These are phyloP conservation scores for Hericium coralloides DNA, from an alignment of 768 basidiomycete species.

Conservation along the genomic window DNA sequence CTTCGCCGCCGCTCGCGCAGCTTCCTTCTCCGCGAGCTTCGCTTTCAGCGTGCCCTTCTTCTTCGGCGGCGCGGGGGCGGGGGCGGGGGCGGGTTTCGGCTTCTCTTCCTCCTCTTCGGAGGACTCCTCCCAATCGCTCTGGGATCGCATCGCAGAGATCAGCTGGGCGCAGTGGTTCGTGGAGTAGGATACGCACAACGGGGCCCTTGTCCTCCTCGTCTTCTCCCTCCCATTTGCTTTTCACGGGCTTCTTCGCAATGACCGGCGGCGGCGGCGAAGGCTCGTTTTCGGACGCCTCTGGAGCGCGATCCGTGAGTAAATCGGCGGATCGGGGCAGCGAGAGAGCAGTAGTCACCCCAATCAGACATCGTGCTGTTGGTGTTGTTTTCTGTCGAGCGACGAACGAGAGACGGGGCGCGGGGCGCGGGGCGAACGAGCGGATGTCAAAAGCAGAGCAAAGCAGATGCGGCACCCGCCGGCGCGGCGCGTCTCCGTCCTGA, in stretches of 20 bases:
- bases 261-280: conserved; percentile 6
- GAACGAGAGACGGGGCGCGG: background rate
- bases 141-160: conserved; percentile 9
- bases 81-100: conserved; percentile 33
- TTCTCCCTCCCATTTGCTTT: conserved; percentile 80
- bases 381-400: background rate
- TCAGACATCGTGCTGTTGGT: conserved; percentile 10
- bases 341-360: conserved; percentile 8
- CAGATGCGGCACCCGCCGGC: background rate
- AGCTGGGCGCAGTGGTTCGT: background rate
- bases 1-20: conserved; percentile 46
- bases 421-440: background rate
- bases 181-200: conserved; percentile 44
- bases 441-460: background rate
- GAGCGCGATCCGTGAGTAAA: background rate
- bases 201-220: conserved; percentile 79
- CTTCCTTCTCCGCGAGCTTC: conserved; percentile 90
- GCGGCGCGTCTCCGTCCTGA: background rate
- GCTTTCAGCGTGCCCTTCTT: conserved; percentile 91
- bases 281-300: conserved; percentile 12
- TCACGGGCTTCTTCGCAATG: conserved; percentile 15
- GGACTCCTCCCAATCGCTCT: conserved; percentile 96
- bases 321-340: background rate
- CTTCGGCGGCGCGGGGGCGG: conserved; percentile 60
- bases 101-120: conserved; percentile 62